phyloP scores from a whole-genome alignment of 2,329 filamentous ascomycete genomes.

The Malbranchea cinnamomea region DNA sequence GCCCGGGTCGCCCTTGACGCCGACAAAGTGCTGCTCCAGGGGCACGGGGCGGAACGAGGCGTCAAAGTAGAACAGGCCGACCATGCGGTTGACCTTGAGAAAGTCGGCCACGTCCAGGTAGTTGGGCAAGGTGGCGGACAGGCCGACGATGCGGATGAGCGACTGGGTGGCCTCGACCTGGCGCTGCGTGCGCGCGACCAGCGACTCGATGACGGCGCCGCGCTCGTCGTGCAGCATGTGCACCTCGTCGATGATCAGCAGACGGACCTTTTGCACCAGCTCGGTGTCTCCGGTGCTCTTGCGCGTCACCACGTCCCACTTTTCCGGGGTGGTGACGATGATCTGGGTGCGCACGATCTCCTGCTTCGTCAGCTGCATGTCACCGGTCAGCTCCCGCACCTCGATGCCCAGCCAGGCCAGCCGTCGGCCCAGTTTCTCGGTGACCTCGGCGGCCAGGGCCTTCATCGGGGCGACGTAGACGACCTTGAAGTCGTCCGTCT shows the following conservation, averaged over 20 bases:
- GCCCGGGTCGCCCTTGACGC: slow-evolving; percentile 58
- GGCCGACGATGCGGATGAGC: slow-evolving; percentile 84
- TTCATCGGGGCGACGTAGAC: slow-evolving; percentile 99
- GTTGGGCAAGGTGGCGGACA: slow-evolving; percentile 92
- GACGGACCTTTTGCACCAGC: slow-evolving; percentile 86
- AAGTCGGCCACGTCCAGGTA: slow-evolving; percentile 96
- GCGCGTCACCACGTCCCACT: slow-evolving; percentile 96
- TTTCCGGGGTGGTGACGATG: slow-evolving; percentile 96
- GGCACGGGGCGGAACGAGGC: slow-evolving; percentile 90
- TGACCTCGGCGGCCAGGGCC: slow-evolving; percentile 88
- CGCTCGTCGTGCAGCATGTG: slow-evolving; percentile 99
- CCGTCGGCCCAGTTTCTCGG: slow-evolving; percentile 80
- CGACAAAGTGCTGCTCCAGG: slow-evolving; percentile 91
- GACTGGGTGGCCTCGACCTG: slow-evolving; percentile 98
- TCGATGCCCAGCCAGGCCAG: slow-evolving; percentile 87
- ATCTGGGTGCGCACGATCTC: slow-evolving; percentile 95
- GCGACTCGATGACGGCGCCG: slow-evolving; percentile 85
- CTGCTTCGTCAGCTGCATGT: slow-evolving; percentile 96
- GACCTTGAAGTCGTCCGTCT: slow-evolving; percentile 84
- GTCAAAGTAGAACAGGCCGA: slow-evolving; percentile 94
- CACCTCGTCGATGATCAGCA: slow-evolving; percentile 96
- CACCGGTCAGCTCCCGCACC: slow-evolving; percentile 86
- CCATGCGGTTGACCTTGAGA: slow-evolving; percentile 83
- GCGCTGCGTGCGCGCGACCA: slow-evolving; percentile 86
- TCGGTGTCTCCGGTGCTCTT: slow-evolving; percentile 97